Evolutionary conservation across 2,329 filamentous ascomycete species (phyloP).

Genomic region (Venturia effusa): DNA sequence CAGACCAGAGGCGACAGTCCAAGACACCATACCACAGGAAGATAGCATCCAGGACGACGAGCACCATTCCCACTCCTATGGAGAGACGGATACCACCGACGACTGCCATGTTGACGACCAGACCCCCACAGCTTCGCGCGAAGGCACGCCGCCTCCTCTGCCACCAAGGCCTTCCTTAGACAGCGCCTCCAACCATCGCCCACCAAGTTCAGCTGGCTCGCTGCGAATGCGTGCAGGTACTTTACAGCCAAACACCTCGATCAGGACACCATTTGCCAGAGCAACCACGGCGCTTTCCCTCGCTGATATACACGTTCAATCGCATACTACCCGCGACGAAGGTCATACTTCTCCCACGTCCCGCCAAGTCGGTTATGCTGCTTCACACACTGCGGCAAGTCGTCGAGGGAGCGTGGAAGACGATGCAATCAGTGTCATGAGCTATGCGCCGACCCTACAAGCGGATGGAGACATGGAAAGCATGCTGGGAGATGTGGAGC

Average conservation of each 20-base stretch:
- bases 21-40: neutral
- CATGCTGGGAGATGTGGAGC: constrained; percentile 61
- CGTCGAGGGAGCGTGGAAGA: constrained; percentile 44
- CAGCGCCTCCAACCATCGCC: constrained; percentile 19
- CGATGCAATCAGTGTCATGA: constrained; percentile 56
- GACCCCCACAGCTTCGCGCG: constrained; percentile 16
- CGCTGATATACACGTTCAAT: constrained; percentile 67
- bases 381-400: constrained; percentile 30
- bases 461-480: constrained; percentile 67
- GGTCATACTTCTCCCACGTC: constrained; percentile 23
- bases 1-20: neutral
- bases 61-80: no score
- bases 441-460: constrained; percentile 52
- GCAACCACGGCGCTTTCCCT: constrained; percentile 79
- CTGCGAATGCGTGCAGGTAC: neutral
- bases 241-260: constrained; percentile 20
- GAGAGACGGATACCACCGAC: neutral
- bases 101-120: neutral
- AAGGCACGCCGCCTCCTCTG: constrained; percentile 25
- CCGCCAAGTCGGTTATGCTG: constrained; percentile 27
- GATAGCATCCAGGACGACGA: neutral
- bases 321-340: constrained; percentile 48
- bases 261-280: constrained; percentile 41
- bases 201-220: constrained; percentile 8
- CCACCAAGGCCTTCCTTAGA: constrained; percentile 25